Percentiles rank a stretch among this genome's conserved stretches.
Conservation (phyloP, 306 rosid genomes). For the Nissolia schottii region DNA sequence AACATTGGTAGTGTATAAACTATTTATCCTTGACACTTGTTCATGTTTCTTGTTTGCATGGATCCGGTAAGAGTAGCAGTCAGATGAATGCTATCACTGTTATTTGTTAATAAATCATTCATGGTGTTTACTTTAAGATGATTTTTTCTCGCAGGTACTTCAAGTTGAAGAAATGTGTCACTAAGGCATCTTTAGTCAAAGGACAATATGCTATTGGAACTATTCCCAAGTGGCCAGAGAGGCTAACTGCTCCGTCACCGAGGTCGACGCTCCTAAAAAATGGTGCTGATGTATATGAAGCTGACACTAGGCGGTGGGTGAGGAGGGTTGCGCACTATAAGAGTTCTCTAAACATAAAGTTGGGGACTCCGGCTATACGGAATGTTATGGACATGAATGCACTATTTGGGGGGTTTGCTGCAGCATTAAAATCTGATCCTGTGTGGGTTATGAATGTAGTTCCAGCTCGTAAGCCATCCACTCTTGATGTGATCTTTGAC, state of each 20-base stretch:
- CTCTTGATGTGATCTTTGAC: slow-evolving; percentile 75
- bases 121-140: slow-evolving; percentile 9
- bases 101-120: not conserved
- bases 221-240: slow-evolving; percentile 88
- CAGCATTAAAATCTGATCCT: slow-evolving; percentile 74
- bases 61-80: not conserved
- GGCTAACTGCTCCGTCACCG: slow-evolving; percentile 62
- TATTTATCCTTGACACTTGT: not conserved
- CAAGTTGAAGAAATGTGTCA: slow-evolving; percentile 75
- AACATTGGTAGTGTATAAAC: not conserved
- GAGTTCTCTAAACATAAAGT: slow-evolving; percentile 65
- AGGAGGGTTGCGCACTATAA: slow-evolving; percentile 79
- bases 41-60: not conserved
- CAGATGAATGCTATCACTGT: not conserved
- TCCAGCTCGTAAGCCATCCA: slow-evolving; percentile 70
- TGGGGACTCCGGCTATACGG: slow-evolving; percentile 87
- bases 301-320: slow-evolving; percentile 86
- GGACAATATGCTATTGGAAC: slow-evolving; percentile 71
- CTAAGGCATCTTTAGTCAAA: slow-evolving; percentile 53
- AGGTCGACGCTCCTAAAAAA: slow-evolving; percentile 65
- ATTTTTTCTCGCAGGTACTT: slow-evolving; percentile 63
- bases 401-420: slow-evolving; percentile 95
- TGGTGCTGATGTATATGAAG: slow-evolving; percentile 75
- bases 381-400: slow-evolving; percentile 98
- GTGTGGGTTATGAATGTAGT: slow-evolving; percentile 97